Percentiles rank a stretch among this genome's conserved stretches.
These are phyloP conservation scores for Bruguiera gymnorhiza DNA, from an alignment of 345 rosid species.

Conservation along the genomic window DNA sequence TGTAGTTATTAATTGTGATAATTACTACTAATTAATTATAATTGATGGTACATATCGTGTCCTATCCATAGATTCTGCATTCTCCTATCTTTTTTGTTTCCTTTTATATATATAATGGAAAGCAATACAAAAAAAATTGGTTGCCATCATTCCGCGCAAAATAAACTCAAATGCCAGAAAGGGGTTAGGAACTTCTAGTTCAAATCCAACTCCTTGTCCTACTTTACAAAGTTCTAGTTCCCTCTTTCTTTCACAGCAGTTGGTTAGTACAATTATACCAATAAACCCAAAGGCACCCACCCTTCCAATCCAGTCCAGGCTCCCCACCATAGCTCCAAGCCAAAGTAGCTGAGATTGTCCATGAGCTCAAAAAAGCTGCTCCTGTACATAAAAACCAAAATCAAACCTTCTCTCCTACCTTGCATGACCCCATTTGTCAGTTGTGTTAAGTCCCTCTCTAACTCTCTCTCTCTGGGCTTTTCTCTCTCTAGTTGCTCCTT, in stretches of 20 bases:
- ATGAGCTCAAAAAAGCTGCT: conserved; percentile 70
- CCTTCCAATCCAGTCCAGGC: conserved; percentile 22
- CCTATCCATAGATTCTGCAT: too few species aligned
- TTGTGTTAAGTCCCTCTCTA: conserved; percentile 56
- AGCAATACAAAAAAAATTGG: background rate
- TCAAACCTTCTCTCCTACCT: conserved; percentile 36
- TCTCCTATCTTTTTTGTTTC: background rate
- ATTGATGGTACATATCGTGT: too few species aligned
- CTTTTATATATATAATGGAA: background rate
- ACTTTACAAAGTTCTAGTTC: conserved; percentile 24
- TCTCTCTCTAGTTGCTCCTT: conserved; percentile 20
- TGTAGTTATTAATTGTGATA: too few species aligned
- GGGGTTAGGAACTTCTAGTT: conserved; percentile 63
- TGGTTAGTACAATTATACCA: conserved; percentile 19
- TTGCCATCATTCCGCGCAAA: conserved; percentile 30
- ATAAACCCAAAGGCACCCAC: conserved; percentile 23
- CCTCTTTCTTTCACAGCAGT: conserved; percentile 6
- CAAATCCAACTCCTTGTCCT: conserved; percentile 53
- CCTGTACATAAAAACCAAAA: conserved; percentile 56
- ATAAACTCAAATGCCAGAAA: conserved; percentile 37
- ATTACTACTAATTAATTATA: too few species aligned
- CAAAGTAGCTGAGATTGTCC: conserved; percentile 75
- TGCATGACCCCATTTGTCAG: conserved; percentile 51
- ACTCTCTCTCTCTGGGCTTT: conserved; percentile 34
- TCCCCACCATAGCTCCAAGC: conserved; percentile 37